Conservation (phyloP, 345 rosid genomes). For the Balakata baccata region DNA sequence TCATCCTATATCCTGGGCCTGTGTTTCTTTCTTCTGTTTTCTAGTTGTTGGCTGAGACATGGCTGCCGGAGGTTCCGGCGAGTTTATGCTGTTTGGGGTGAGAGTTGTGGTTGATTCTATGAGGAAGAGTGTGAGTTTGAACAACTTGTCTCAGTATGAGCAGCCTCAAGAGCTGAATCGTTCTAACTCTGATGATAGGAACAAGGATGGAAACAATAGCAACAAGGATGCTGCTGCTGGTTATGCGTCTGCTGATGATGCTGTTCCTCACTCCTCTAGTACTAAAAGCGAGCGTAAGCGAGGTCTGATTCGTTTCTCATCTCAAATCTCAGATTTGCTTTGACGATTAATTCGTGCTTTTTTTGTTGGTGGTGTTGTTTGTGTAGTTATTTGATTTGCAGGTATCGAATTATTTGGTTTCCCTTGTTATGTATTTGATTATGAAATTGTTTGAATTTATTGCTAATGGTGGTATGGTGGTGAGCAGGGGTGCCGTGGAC, state of each 20-base stretch:
- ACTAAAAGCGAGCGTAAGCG: constrained; percentile 70
- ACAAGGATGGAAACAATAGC: constrained; percentile 1
- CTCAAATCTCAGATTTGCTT: not conserved
- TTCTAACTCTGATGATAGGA: not conserved
- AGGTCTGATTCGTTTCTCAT: constrained; percentile 37
- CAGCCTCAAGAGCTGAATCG: constrained; percentile 36
- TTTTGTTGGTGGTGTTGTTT: not conserved
- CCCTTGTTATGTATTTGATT: constrained; percentile 1
- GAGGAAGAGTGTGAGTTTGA: constrained; percentile 89
- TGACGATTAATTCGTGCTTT: not conserved
- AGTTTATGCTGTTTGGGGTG: constrained; percentile 88
- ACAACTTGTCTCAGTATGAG: constrained; percentile 72
- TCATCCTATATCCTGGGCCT: not conserved
- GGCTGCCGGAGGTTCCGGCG: constrained; percentile 35
- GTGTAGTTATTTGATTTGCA: not conserved
- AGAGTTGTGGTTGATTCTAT: constrained; percentile 86
- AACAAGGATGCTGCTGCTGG: constrained; percentile 36
- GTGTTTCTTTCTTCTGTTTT: not conserved
- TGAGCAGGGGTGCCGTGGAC: constrained; percentile 88
- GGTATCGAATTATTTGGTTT: not conserved
- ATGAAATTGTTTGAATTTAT: not conserved
- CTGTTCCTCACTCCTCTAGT: constrained; percentile 46
- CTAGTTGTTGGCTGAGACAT: constrained; percentile 25
- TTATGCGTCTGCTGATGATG: constrained; percentile 83
- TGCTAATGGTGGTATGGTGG: not conserved